Evolutionary conservation across 1,139 yeast species (phyloP), one percentile per base, ranked within the genome.

Genomic region (Lodderomyces parapsilosis): DNA sequence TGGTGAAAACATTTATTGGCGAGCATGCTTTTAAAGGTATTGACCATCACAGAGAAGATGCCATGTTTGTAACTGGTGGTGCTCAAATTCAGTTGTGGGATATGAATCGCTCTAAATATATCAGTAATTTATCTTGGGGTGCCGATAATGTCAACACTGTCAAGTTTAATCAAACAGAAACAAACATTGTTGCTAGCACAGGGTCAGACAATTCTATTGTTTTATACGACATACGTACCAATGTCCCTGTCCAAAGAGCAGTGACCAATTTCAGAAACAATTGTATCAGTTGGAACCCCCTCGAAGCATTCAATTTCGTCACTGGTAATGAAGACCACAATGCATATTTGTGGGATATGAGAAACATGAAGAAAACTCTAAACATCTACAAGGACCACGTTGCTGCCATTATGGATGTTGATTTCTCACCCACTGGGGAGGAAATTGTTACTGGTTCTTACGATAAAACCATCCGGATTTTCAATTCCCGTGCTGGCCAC

Each of bases 341-440:
- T 60, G 84, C 86, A 9, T 94, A 94, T 62, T 77, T 86, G 45
- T 94, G 96, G 81, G 99, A 94, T 66, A 93, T 94, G 97, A 78
- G 99, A 59, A 87, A 90, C 58, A 73, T 94, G 76, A 74, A 74
- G 38, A 75, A 86, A 44, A 84, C 97, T 0, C 60, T 83, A 39
- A 91, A 90, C 54, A 89, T 93, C 13, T 89, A 80, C 66, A 91
- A 93, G 66, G 99, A 91, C 63, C 99, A 94, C 62, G 97, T 93
- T 34, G 87, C 96, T 32, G 97, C 98, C 0, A 94, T 94, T 6
- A 79, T 91, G 82, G 96, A 89, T 59, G 81, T 93, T 34, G 99
- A 94, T 63, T 93, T 88, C 59, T 81, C 96, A 10, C 99, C 99
- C 34, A 91, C 99, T 1, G 99, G 99, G 53, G 91, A 89, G 60